These are phyloP conservation scores for Fraxinus platypoda DNA, from an alignment of 305 asterid genomes.

Conservation along the genomic window DNA sequence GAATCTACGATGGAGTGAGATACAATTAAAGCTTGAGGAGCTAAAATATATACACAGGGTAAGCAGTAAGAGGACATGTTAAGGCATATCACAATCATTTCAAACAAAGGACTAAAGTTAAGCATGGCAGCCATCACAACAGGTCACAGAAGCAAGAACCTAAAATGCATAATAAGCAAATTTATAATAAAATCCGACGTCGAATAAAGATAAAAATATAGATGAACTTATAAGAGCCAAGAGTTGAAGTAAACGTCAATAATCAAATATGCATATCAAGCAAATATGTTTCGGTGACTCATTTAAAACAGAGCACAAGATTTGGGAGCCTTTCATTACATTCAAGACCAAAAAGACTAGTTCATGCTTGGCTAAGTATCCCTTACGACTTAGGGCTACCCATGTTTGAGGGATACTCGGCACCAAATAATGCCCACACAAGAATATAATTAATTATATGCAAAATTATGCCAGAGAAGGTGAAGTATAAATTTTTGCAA, in stretches of 20 bases:
- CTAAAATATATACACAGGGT: neutral
- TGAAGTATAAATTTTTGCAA: neutral
- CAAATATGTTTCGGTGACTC: neutral
- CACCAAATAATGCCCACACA: neutral
- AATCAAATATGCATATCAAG: neutral
- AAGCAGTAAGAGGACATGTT: neutral
- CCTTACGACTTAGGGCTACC: neutral
- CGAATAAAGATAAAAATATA: no score
- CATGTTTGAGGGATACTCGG: neutral
- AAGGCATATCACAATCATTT: neutral
- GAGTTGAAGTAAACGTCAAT: neutral
- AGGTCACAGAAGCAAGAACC: neutral
- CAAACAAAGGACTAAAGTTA: neutral
- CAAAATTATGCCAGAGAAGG: neutral
- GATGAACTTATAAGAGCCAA: no score
- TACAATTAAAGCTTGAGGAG: no score
- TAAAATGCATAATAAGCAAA: neutral
- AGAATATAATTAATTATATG: no score
- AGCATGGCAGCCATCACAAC: no score
- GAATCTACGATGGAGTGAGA: no score
- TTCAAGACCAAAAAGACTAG: neutral
- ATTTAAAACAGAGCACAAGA: neutral
- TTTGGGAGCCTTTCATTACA: neutral
- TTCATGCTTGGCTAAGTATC: neutral
- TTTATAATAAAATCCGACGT: no score